These are phyloP conservation scores for Thalia dealbata DNA, from an alignment of 176 grass and related monocot genomes.

Conservation along the genomic window DNA sequence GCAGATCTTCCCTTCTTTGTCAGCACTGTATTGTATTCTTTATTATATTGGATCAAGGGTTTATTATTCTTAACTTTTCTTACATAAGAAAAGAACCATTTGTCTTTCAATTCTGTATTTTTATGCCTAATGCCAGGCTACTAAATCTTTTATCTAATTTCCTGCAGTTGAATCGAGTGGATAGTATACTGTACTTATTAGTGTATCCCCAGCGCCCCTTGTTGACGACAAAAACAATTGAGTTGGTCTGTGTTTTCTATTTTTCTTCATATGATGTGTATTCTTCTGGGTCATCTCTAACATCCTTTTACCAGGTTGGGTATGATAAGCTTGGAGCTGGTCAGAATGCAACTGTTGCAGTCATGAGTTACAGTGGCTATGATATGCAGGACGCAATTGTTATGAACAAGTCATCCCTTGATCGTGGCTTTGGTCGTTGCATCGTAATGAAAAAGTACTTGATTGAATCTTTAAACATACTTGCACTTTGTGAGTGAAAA, in stretches of 20 bases:
- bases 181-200: constrained; percentile 77
- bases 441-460: constrained; percentile 96
- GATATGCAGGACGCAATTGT: constrained; percentile 99
- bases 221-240: constrained; percentile 94
- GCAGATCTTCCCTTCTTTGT: no score
- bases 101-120: neutral
- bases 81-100: neutral
- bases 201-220: constrained; percentile 88
- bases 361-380: constrained; percentile 96
- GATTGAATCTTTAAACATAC: neutral
- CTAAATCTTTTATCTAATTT: constrained; percentile 28
- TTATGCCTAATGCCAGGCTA: constrained; percentile 12
- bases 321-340: constrained; percentile 91
- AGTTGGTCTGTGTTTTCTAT: constrained; percentile 55
- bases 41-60: no score
- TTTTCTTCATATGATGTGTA: constrained; percentile 1
- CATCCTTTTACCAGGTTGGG: constrained; percentile 51
- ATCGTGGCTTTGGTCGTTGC: constrained; percentile 93
- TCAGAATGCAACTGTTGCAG: constrained; percentile 93
- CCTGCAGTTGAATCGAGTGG: constrained; percentile 67
- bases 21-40: no score
- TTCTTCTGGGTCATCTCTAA: neutral
- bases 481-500: neutral
- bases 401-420: constrained; percentile 98
- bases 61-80: no score